Conservation (phyloP, 2,329 filamentous ascomycete genomes). For the Talaromyces sp. region DNA sequence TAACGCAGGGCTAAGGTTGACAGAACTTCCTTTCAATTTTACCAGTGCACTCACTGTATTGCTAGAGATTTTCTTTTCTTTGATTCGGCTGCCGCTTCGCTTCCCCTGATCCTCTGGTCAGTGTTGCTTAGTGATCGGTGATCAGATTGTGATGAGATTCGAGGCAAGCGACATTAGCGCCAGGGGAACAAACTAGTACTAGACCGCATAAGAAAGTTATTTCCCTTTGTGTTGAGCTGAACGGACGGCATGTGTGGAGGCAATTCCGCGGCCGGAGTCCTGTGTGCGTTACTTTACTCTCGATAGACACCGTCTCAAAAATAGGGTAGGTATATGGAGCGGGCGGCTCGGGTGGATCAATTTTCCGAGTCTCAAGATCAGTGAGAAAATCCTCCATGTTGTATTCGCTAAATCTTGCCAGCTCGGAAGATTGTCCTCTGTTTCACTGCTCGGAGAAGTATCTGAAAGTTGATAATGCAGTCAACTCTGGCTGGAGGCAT, state of each 20-base stretch:
- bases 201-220: neutral
- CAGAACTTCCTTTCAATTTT: neutral
- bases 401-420: neutral
- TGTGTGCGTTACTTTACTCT: too few species aligned
- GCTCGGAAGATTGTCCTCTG: neutral
- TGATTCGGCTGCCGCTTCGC: neutral
- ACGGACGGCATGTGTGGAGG: neutral
- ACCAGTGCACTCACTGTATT: neutral
- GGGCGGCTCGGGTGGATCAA: neutral
- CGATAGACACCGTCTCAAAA: too few species aligned
- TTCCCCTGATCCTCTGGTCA: neutral
- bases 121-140: neutral
- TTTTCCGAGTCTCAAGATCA: neutral
- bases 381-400: neutral
- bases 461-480: neutral
- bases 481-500: neutral
- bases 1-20: constrained; percentile 12
- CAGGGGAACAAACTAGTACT: neutral
- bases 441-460: neutral
- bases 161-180: neutral
- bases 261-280: neutral
- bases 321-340: too few species aligned
- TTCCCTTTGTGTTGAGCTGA: neutral
- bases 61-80: neutral
- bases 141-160: neutral